These are phyloP conservation scores for Bipolaris oryzae DNA, from an alignment of 2,329 filamentous ascomycete genomes.

Conservation along the genomic window DNA sequence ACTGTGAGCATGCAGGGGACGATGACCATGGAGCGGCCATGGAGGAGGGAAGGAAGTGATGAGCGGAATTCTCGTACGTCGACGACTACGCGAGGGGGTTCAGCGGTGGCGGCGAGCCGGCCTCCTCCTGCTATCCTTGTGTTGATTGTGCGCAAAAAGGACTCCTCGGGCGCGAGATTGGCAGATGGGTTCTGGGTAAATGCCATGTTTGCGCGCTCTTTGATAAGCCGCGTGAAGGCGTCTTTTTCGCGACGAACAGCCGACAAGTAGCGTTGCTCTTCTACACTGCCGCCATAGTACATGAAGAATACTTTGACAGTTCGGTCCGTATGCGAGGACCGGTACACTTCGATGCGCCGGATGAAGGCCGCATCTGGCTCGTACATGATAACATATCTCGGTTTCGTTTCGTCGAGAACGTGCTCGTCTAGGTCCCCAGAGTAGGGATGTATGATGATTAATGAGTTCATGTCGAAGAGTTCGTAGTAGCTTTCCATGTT, in stretches of 20 bases:
- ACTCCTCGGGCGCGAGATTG: conserved; percentile 80
- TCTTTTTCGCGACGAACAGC: conserved; percentile 94
- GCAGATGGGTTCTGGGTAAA: conserved; percentile 74
- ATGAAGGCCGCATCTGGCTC: conserved; percentile 96
- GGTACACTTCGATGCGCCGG: conserved; percentile 90
- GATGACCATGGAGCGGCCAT: conserved; percentile 85
- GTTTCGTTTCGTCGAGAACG: conserved; percentile 91
- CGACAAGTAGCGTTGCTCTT: conserved; percentile 92
- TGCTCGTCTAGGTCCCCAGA: conserved; percentile 96
- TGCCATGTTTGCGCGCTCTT: conserved; percentile 91
- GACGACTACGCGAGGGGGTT: conserved; percentile 88
- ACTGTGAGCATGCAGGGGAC: conserved; percentile 96
- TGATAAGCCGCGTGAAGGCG: conserved; percentile 91
- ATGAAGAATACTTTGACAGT: conserved; percentile 95
- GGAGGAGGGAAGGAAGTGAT: conserved; percentile 85
- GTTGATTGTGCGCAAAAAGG: conserved; percentile 92
- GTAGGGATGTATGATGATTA: conserved; percentile 90
- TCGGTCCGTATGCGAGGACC: conserved; percentile 87
- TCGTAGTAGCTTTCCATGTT: conserved; percentile 93
- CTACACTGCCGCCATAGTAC: conserved; percentile 92
- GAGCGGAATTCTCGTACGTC: conserved; percentile 97
- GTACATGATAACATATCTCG: conserved; percentile 97
- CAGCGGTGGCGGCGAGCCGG: conserved; percentile 78
- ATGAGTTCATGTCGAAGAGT: conserved; percentile 87
- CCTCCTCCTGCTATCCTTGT: conserved; percentile 95